Evolutionary conservation across 257 asterid species (phyloP).

Genomic region (Solanum chaucha): DNA sequence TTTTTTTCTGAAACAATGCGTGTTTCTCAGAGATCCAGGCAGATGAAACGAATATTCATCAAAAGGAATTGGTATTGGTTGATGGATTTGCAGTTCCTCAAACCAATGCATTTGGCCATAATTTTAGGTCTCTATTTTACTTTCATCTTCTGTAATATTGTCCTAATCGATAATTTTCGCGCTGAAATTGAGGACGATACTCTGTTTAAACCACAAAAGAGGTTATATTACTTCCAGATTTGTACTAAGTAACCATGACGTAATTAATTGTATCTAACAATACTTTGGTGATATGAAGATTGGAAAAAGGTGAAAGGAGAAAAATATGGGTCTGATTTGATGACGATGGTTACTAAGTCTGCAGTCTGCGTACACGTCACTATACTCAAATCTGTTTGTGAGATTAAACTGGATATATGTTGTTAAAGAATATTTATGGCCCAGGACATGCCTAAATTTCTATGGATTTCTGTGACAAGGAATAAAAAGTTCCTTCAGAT

Average conservation of each 20-base stretch:
- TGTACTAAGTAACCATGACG: neutral
- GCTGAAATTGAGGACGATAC: neutral
- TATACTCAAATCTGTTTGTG: neutral
- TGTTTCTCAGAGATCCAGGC: constrained; percentile 28
- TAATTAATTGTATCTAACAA: neutral
- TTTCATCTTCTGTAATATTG: neutral
- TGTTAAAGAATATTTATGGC: neutral
- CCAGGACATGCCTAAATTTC: neutral
- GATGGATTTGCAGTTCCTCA: constrained; percentile 64
- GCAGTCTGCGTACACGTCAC: neutral
- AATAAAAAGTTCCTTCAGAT: neutral
- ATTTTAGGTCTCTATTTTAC: constrained; percentile 44
- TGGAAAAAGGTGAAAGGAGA: neutral
- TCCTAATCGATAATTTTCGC: neutral
- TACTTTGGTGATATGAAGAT: neutral
- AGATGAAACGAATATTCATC: constrained; percentile 33
- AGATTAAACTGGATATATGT: neutral
- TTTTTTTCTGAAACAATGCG: neutral
- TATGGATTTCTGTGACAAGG: neutral
- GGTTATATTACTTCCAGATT: neutral
- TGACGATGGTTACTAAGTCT: neutral
- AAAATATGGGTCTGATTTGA: neutral
- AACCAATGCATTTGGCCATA: constrained; percentile 71
- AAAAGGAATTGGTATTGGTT: constrained; percentile 28
- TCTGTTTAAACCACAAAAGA: neutral